Base-by-base conservation (phyloP, 768 basidiomycete species). In the Phaeolepiota aurea region DNA sequence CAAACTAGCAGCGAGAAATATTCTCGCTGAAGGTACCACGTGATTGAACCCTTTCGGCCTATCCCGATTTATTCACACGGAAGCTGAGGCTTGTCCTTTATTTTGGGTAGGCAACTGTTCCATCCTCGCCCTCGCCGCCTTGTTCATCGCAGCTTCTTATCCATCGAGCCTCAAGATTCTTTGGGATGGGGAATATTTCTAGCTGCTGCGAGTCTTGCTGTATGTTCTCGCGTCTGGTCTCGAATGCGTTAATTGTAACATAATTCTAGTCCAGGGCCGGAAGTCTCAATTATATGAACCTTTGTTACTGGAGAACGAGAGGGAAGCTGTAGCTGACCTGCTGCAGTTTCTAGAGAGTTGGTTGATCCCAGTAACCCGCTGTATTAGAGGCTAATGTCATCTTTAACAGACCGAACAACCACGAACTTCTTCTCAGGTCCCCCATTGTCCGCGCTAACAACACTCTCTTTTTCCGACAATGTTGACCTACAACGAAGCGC, bases 371-470 rank as follows among this genome's bases (percentile, higher is more conserved):
- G 25, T n/a, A n/a, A n/a, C n/a, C n/a, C n/a, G n/a, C n/a, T n/a
- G n/a, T n/a, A n/a, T n/a, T n/a, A n/a, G n/a, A n/a, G n/a, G n/a
- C 25, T 40, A 31, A 31, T 43, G 47, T 41, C 35, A 38, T 20
- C 25, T n/a, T 43, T 32, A 19, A n/a, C 59, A 94, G 94, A 99
- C 75, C 89, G 96, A 51, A 84, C 87, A 2, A 92, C 90, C 5
- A 98, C 96, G 65, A 97, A 99, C 68, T 99, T 99, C 76, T 99
- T 98, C 70, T 73, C 77, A 38, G 96, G 94, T 41, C 79, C 82
- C 13, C 94, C 96, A 14, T 81, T 99, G 44, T 74, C 83, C 39
- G 92, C 96, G 28, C 69, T 99, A 42, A 97, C 94, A 10, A 98
- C 91, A 38, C 84, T 99, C 47, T 94, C 92, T 16, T 99, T 97